phyloP scores from a whole-genome alignment of 805 yeast species.

The Wickerhamomyces rabaulensis region DNA sequence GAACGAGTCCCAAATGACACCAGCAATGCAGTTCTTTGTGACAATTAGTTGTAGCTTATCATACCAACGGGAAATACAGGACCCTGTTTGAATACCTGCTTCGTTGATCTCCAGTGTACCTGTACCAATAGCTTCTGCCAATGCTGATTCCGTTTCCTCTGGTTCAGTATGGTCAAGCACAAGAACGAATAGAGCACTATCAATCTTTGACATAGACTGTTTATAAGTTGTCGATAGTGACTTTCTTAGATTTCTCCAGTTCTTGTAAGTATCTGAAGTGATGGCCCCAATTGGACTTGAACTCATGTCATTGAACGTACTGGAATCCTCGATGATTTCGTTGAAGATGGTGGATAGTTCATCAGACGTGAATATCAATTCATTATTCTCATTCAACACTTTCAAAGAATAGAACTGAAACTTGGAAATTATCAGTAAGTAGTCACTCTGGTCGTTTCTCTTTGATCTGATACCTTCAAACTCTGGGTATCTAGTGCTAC shows the following conservation, averaged over 20 bases:
- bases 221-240: conserved; percentile 35
- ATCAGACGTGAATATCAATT: conserved; percentile 58
- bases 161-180: conserved; percentile 75
- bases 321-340: conserved; percentile 65
- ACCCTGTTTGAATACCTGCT: conserved; percentile 79
- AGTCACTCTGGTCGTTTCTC: conserved; percentile 58
- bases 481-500: conserved; percentile 56
- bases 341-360: conserved; percentile 64
- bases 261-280: conserved; percentile 79
- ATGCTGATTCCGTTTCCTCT: conserved; percentile 31
- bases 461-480: conserved; percentile 68
- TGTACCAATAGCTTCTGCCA: conserved; percentile 65
- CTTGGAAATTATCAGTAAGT: conserved; percentile 68
- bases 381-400: conserved; percentile 64
- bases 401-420: conserved; percentile 88
- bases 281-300: conserved; percentile 76
- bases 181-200: conserved; percentile 73
- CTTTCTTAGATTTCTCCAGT: conserved; percentile 75
- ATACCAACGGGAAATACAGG: conserved; percentile 92
- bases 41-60: conserved; percentile 79
- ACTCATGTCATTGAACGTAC: conserved; percentile 53
- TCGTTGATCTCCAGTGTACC: conserved; percentile 72
- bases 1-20: conserved; percentile 85
- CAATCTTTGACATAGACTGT: conserved; percentile 43
- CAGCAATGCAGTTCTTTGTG: conserved; percentile 82